A percentile compares a stretch with the other conserved stretches of the same genome.
Evolutionary conservation across 2,329 filamentous ascomycete genomes (phyloP).

Genomic region (Coniosporium tulheliwenetii): DNA sequence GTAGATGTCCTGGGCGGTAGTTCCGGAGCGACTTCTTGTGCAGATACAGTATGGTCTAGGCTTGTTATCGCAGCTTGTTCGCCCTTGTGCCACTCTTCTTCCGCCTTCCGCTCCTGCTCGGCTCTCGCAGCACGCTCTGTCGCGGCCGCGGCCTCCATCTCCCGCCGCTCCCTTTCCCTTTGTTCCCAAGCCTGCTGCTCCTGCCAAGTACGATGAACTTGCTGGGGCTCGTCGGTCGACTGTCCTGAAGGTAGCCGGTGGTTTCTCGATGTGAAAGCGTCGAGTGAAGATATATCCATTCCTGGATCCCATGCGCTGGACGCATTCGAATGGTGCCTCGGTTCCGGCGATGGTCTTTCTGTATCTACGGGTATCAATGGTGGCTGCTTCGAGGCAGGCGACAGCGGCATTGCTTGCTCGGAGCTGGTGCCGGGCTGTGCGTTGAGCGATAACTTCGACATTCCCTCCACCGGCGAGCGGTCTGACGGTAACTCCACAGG

Average conservation of each 20-base stretch:
- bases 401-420: constrained; percentile 8
- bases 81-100: constrained; percentile 11
- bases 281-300: constrained; percentile 13
- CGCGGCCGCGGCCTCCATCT: constrained; percentile 9
- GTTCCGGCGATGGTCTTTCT: constrained; percentile 10
- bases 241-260: constrained; percentile 9
- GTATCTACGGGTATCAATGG: constrained; percentile 14
- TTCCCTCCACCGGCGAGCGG: constrained; percentile 23
- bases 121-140: constrained; percentile 7
- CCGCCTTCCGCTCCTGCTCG: constrained; percentile 12
- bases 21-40: constrained; percentile 1
- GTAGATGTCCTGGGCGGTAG: constrained; percentile 5
- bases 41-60: background rate
- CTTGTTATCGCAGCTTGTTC: constrained; percentile 7
- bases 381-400: constrained; percentile 12
- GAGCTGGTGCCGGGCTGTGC: constrained; percentile 4
- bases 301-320: constrained; percentile 15
- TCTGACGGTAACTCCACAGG: constrained; percentile 26
- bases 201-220: constrained; percentile 11
- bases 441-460: constrained; percentile 20
- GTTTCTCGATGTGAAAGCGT: constrained; percentile 12
- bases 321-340: constrained; percentile 10
- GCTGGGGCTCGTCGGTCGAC: constrained; percentile 4
- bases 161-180: constrained; percentile 10
- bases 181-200: constrained; percentile 17